Evolutionary conservation across 305 asterid species (phyloP).

Genomic region (Solanum chacoense): DNA sequence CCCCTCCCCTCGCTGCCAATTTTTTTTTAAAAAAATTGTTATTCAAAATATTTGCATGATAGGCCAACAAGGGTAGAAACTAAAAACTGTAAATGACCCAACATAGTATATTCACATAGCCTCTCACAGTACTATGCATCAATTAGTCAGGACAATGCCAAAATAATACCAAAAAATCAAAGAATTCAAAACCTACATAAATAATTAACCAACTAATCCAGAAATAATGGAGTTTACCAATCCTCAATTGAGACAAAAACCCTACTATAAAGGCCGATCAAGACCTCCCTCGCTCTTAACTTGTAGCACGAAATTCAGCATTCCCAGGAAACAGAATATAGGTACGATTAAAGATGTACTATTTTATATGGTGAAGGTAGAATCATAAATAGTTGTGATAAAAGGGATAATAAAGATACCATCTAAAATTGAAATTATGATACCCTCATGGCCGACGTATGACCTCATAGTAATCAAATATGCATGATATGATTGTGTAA

Average conservation of each 20-base stretch:
- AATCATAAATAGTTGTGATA: neutral
- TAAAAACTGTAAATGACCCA: neutral
- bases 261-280: neutral
- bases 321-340: neutral
- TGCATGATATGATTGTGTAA: neutral
- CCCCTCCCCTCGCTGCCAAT: neutral
- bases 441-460: neutral
- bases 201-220: neutral
- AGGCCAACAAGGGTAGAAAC: neutral
- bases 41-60: neutral
- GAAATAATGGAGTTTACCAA: too few species aligned
- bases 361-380: neutral
- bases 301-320: neutral
- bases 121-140: neutral
- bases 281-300: neutral
- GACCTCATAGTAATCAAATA: neutral
- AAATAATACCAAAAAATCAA: neutral
- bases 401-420: neutral
- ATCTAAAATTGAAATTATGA: too few species aligned
- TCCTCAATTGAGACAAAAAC: neutral
- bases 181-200: neutral
- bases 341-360: too few species aligned
- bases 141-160: neutral
- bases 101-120: neutral
- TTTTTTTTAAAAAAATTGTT: too few species aligned